A percentile compares a stretch with the other conserved stretches of the same genome.
Conservation (phyloP, 2,329 filamentous ascomycete species). For the Pyricularia grisea region DNA sequence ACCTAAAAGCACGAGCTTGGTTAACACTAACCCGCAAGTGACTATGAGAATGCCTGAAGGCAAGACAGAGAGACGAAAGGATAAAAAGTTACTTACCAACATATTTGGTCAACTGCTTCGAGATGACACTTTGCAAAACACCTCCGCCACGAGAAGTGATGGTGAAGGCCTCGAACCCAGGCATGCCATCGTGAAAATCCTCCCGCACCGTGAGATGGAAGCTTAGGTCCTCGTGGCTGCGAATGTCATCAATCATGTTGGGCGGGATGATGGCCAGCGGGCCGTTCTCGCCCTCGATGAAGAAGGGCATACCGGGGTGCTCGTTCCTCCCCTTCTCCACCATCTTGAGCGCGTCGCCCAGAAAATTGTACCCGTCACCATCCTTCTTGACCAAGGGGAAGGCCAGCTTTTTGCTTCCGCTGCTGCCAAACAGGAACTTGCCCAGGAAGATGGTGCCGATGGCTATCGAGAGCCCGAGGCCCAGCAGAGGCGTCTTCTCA, state of each 20-base stretch:
- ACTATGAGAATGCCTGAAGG: neutral
- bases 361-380: neutral
- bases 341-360: neutral
- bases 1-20: neutral
- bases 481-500: neutral
- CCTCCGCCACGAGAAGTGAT: conserved; percentile 10
- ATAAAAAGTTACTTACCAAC: conserved; percentile 5
- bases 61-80: neutral
- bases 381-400: neutral
- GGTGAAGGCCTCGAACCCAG: conserved; percentile 22
- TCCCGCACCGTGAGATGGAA: conserved; percentile 3
- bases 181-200: conserved; percentile 10
- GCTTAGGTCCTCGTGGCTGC: neutral
- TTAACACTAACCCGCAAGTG: neutral
- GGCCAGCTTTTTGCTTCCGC: neutral
- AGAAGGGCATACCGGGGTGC: neutral
- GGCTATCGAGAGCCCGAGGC: neutral
- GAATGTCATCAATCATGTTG: conserved; percentile 2
- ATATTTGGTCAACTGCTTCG: conserved; percentile 11
- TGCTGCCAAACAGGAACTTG: neutral
- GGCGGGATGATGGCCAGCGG: conserved; percentile 1
- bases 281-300: conserved; percentile 3
- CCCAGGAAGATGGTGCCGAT: neutral
- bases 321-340: neutral
- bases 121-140: conserved; percentile 12